A percentile compares a stretch with the other conserved stretches of the same genome.
These are phyloP conservation scores for Arthrinium phaeospermum DNA, from an alignment of 2,329 filamentous ascomycete species.

Conservation along the genomic window DNA sequence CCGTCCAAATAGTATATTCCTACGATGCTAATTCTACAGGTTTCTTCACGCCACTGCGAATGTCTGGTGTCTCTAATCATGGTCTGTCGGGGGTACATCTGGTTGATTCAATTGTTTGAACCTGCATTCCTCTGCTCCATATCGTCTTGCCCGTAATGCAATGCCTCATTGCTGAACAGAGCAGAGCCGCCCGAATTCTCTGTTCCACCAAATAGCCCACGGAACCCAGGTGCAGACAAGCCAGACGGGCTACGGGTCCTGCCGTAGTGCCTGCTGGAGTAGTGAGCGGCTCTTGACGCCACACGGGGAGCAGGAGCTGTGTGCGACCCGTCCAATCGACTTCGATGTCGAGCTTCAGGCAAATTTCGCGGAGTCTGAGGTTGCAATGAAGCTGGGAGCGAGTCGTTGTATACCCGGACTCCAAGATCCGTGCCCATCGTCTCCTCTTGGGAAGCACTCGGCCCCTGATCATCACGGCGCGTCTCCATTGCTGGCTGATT, in stretches of 20 bases:
- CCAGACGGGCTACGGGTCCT: conserved; percentile 43
- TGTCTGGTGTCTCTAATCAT: background rate
- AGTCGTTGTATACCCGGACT: conserved; percentile 54
- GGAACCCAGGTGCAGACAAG: conserved; percentile 50
- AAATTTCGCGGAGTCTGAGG: conserved; percentile 57
- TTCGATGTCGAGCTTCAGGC: conserved; percentile 54
- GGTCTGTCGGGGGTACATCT: background rate
- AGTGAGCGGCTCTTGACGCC: conserved; percentile 24
- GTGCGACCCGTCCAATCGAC: conserved; percentile 48
- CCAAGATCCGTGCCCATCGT: conserved; percentile 27
- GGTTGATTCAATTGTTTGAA: background rate
- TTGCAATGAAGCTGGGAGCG: conserved; percentile 48
- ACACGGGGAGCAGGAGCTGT: conserved; percentile 45
- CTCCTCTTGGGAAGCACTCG: conserved; percentile 26
- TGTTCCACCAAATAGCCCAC: conserved; percentile 52
- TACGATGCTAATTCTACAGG: background rate
- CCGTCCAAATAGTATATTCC: background rate
- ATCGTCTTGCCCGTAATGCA: background rate
- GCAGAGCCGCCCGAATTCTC: conserved; percentile 52
- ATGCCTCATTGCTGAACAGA: background rate
- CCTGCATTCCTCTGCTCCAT: background rate
- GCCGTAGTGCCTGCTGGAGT: conserved; percentile 24
- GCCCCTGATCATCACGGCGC: background rate
- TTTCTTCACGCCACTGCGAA: background rate
- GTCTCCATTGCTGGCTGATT: conserved; percentile 24